These are phyloP conservation scores for Pyrus bretschneideri DNA, from an alignment of 306 rosid species.

Conservation along the genomic window DNA sequence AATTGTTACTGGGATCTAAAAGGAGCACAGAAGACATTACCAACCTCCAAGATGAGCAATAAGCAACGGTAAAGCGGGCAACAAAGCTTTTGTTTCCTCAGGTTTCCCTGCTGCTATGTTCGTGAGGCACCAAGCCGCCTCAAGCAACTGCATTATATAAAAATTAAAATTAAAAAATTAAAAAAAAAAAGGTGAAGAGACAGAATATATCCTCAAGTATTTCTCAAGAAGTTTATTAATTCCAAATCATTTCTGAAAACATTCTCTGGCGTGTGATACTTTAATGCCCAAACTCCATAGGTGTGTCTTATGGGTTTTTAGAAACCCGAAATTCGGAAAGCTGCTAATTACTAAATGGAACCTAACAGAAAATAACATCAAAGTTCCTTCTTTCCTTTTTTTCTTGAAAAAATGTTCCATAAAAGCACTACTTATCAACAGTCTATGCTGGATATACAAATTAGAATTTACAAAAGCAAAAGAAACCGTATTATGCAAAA, in stretches of 20 bases:
- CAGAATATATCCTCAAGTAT: not conserved
- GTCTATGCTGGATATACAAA: not conserved
- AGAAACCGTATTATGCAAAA: not conserved
- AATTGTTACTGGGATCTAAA: constrained; percentile 4
- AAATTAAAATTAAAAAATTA: not conserved
- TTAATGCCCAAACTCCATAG: constrained; percentile 1
- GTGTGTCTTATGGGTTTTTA: not conserved
- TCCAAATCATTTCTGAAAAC: not conserved
- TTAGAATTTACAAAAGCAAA: not conserved
- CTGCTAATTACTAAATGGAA: not conserved
- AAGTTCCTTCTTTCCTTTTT: not conserved
- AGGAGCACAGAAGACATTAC: constrained; percentile 24
- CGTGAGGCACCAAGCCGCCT: constrained; percentile 99
- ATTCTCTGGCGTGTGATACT: not conserved
- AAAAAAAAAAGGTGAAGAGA: constrained; percentile 1
- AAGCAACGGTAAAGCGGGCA: constrained; percentile 85
- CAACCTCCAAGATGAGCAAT: constrained; percentile 96
- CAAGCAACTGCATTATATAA: constrained; percentile 69
- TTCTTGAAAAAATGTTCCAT: not conserved
- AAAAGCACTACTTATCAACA: not conserved
- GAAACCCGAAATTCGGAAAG: not conserved
- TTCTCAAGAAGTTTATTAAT: not conserved
- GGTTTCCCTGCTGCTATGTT: constrained; percentile 97
- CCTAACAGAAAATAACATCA: not conserved
- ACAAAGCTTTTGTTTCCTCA: constrained; percentile 81